phyloP scores from a whole-genome alignment of 192 early-diverging fungal genomes.

The Allomyces javanicus region DNA sequence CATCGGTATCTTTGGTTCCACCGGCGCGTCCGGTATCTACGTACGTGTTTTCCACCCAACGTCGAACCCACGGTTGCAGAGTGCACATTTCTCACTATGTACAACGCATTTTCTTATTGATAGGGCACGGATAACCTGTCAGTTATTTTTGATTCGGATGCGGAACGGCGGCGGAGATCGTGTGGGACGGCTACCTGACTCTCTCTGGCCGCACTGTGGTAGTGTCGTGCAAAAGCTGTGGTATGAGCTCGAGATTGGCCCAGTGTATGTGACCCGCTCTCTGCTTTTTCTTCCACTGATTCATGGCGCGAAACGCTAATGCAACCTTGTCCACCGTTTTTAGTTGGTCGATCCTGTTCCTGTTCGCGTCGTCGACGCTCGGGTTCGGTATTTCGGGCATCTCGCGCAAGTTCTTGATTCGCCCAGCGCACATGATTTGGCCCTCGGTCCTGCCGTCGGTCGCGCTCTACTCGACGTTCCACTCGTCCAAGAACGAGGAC shows the following conservation, averaged over 20 bases:
- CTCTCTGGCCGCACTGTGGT: no score
- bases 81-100: no score
- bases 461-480: constrained; percentile 20
- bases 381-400: constrained; percentile 34
- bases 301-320: no score
- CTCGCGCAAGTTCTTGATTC: constrained; percentile 24
- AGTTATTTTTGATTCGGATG: no score
- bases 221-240: constrained; percentile 28
- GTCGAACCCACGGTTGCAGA: no score
- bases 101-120: no score
- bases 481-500: constrained; percentile 20
- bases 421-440: constrained; percentile 31
- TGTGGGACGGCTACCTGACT: no score
- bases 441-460: constrained; percentile 22
- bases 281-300: no score
- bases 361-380: constrained; percentile 24
- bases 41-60: no score
- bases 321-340: not conserved
- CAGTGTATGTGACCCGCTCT: no score
- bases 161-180: no score
- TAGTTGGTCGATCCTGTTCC: constrained; percentile 15
- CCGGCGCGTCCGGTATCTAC: constrained; percentile 48
- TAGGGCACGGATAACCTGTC: constrained; percentile 14
- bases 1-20: constrained; percentile 53
- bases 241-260: constrained; percentile 26